Conservation (phyloP, 1,284 basidiomycete genomes). For the Fomitiporia mediterranea region DNA sequence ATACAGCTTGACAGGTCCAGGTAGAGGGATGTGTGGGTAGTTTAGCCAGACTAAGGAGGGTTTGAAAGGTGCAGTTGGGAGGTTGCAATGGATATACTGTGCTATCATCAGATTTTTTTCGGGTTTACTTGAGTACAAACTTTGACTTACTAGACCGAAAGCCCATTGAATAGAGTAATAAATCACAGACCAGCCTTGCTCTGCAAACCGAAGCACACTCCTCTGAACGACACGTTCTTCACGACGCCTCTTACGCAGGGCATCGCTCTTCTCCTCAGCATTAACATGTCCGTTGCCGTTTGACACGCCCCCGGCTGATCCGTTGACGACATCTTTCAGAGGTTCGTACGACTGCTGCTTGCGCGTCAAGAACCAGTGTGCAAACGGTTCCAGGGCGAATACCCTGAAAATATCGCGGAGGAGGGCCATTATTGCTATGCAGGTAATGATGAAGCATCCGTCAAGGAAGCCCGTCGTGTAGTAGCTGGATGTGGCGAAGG, state of each 20-base stretch:
- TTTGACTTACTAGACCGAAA: slow-evolving; percentile 77
- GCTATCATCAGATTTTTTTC: slow-evolving; percentile 15
- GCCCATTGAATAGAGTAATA: slow-evolving; percentile 78
- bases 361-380: slow-evolving; percentile 61
- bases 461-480: slow-evolving; percentile 72
- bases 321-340: slow-evolving; percentile 28
- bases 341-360: slow-evolving; percentile 37
- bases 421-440: slow-evolving; percentile 74
- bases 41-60: slow-evolving; percentile 72
- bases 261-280: slow-evolving; percentile 26
- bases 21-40: slow-evolving; percentile 80
- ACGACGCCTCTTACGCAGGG: slow-evolving; percentile 22
- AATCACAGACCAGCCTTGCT: slow-evolving; percentile 87
- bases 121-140: slow-evolving; percentile 15
- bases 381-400: slow-evolving; percentile 73
- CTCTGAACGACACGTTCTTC: slow-evolving; percentile 59
- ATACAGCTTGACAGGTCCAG: slow-evolving; percentile 82
- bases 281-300: slow-evolving; percentile 31
- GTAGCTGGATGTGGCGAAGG: slow-evolving; percentile 61
- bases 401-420: slow-evolving; percentile 73
- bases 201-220: slow-evolving; percentile 83
- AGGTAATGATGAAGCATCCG: slow-evolving; percentile 64
- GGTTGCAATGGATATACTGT: slow-evolving; percentile 74
- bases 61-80: slow-evolving; percentile 66
- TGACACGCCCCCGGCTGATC: slow-evolving; percentile 26